These are phyloP conservation scores for Cryphonectria japonica DNA, from an alignment of 2,329 filamentous ascomycete genomes.

Conservation along the genomic window DNA sequence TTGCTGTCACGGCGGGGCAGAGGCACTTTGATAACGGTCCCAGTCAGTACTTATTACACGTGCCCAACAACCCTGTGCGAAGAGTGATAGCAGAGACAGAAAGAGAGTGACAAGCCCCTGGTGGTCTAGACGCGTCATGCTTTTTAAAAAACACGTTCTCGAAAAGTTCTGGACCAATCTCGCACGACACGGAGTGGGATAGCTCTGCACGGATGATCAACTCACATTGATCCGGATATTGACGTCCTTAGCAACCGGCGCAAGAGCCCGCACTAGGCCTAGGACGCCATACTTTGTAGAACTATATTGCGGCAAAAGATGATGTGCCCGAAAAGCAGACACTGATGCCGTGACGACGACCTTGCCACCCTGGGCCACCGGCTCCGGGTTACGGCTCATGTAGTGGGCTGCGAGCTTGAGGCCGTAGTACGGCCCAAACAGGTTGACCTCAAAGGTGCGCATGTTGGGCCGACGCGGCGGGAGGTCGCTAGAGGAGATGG, in stretches of 20 bases:
- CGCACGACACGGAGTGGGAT: background rate
- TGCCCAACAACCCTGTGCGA: background rate
- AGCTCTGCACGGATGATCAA: background rate
- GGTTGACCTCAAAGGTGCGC: conserved; percentile 20
- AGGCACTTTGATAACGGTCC: conserved; percentile 8
- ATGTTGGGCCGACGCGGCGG: conserved; percentile 17
- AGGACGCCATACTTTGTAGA: conserved; percentile 12
- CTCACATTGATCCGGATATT: conserved; percentile 11
- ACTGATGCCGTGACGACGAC: conserved; percentile 16
- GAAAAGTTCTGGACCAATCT: background rate
- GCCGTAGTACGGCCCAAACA: conserved; percentile 17
- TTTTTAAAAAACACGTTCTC: background rate
- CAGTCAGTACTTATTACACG: background rate
- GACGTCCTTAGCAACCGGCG: background rate
- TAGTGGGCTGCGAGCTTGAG: conserved; percentile 21
- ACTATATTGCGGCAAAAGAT: conserved; percentile 14
- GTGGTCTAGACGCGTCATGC: background rate
- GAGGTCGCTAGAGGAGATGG: conserved; percentile 11
- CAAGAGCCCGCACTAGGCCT: conserved; percentile 12
- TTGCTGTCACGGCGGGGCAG: conserved; percentile 16
- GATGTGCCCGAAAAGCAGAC: conserved; percentile 1
- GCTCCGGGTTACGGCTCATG: conserved; percentile 18
- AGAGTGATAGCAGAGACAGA: background rate
- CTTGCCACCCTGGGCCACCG: conserved; percentile 13
- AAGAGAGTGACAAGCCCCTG: background rate